Base-by-base conservation (phyloP, 805 yeast species). In the Candida patagonica region DNA sequence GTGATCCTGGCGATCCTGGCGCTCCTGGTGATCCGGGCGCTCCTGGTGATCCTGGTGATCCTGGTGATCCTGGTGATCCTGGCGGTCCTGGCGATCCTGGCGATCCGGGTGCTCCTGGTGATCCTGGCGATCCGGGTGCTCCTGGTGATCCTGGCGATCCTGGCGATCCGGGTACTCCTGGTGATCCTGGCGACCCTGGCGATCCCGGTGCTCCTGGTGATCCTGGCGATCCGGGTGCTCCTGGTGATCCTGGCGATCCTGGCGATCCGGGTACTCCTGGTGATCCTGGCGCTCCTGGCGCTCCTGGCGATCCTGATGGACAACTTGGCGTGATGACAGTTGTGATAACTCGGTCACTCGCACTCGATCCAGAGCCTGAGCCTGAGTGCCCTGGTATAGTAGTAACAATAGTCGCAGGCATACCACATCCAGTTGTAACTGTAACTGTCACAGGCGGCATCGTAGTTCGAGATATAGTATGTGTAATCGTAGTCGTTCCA, bases 221-320 rank as follows among this genome's bases (percentile, higher is more conserved):
- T 3, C 20, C 32, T 8, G 16, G 16, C 3, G 35, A 31, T 5
- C 35, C 22, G 7, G 24, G 16, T 5, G 35, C 13, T 19, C 24
- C 5, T 31, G 35, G 24, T 10, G 24, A 15, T 5, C 20, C 20
- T 12, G 35, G 5, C 3, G 35, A 31, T 19, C 35, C 5, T 15
- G 36, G 35, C 12, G 31, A 20, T 4, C 40, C 39, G n/a, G 41
- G 41, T 20, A 20, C 6, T 24, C 36, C 26, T 24, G 38, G 30
- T n/a, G 31, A 17, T 15, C 33, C 17, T 5, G 32, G 26, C 12
- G 41, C 25, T 13, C 24, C 27, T 30, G 40, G 37, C 26, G 38
- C 15, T 7, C 22, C 8, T 7, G 20, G 12, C 12, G 26, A 24
- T 8, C 26, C 12, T 24, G 26, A 12, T 24, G 26, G 26, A 27